These are phyloP conservation scores for Brachypodium distachyon DNA, from an alignment of 202 grass and related monocot species.

Conservation along the genomic window DNA sequence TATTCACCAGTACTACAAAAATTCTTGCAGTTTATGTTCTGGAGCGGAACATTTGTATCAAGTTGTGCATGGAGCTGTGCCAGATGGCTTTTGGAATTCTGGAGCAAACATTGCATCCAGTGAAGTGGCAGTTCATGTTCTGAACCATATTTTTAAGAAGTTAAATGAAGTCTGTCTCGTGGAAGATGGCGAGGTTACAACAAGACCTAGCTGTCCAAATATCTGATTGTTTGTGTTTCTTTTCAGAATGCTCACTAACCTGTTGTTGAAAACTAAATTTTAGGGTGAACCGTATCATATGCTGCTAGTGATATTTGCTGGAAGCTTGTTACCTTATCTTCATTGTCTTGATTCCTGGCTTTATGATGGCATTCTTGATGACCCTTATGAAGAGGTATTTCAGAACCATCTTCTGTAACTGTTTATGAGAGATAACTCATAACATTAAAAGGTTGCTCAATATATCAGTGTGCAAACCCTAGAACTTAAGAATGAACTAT, in stretches of 20 bases:
- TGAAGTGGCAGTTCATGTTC: slow-evolving; percentile 66
- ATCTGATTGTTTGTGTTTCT: neutral
- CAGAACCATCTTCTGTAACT: neutral
- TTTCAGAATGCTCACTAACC: neutral
- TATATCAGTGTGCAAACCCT: neutral
- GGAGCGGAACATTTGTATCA: slow-evolving; percentile 81
- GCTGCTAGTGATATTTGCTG: slow-evolving; percentile 65
- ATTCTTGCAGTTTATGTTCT: slow-evolving; percentile 49
- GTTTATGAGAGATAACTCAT: neutral
- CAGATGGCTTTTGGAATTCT: slow-evolving; percentile 48
- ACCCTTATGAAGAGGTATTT: slow-evolving; percentile 86
- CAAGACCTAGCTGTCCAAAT: slow-evolving; percentile 14
- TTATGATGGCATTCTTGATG: slow-evolving; percentile 96
- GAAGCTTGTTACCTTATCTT: slow-evolving; percentile 87
- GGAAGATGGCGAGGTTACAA: slow-evolving; percentile 76
- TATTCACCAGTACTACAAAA: neutral
- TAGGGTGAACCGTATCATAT: slow-evolving; percentile 81
- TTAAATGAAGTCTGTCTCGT: slow-evolving; percentile 77
- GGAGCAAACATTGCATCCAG: slow-evolving; percentile 27
- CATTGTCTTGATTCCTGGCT: slow-evolving; percentile 83
- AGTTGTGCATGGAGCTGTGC: slow-evolving; percentile 53
- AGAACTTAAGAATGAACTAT: neutral
- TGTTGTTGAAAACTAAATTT: slow-evolving; percentile 23
- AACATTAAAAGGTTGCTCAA: neutral
- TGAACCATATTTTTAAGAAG: slow-evolving; percentile 74